A percentile compares a stretch with the other conserved stretches of the same genome.
Conservation (phyloP, 164 flowering plant species). For the Tetracentron sinense region DNA sequence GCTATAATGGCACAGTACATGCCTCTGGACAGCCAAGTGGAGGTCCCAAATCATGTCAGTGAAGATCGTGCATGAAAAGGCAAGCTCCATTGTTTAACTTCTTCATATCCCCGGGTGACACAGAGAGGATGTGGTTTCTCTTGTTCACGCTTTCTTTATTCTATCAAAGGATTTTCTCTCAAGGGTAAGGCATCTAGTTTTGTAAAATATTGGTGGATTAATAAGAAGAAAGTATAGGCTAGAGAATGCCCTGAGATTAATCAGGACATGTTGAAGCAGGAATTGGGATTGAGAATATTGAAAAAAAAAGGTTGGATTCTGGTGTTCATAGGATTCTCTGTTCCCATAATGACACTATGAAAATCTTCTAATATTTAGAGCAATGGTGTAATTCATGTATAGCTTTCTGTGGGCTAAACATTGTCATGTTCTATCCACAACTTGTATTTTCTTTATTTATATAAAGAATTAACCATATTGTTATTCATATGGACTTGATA, state of each 20-base stretch:
- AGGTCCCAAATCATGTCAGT: slow-evolving; percentile 50
- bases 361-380: background rate
- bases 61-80: slow-evolving; percentile 29
- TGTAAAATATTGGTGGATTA: background rate
- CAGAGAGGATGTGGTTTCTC: background rate
- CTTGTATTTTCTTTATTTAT: no score
- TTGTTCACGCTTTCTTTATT: background rate
- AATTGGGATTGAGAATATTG: no score
- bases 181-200: slow-evolving; percentile 1
- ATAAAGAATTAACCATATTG: no score
- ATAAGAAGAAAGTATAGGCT: background rate
- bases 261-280: background rate
- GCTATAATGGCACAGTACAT: slow-evolving; percentile 86
- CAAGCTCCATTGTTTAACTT: background rate
- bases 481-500: no score
- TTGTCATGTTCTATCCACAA: background rate
- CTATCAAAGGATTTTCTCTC: background rate
- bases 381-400: slow-evolving; percentile 1
- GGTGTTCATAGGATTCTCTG: background rate
- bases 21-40: slow-evolving; percentile 77
- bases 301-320: background rate
- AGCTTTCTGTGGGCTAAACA: background rate
- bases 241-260: background rate
- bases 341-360: background rate
- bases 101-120: background rate